Evolutionary conservation across 768 basidiomycete genomes (phyloP).

Genomic region (Kwoniella shandongensis): DNA sequence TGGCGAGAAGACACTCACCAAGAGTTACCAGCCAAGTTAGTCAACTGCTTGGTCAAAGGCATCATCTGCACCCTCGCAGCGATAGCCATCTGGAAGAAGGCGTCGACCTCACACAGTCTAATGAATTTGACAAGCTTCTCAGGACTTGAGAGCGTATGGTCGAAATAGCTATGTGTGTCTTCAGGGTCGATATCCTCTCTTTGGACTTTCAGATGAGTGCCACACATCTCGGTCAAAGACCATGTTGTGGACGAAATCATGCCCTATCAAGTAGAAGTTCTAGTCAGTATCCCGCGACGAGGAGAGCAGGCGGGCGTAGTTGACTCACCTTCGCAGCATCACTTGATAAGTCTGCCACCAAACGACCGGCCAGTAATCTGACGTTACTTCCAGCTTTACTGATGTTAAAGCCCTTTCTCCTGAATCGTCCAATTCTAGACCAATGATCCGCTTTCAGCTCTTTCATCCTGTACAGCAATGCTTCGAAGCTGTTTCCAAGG

Average conservation of each 20-base stretch:
- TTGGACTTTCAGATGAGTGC: slow-evolving; percentile 77
- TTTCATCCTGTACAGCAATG: slow-evolving; percentile 84
- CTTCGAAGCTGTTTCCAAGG: slow-evolving; percentile 81
- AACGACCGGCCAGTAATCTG: slow-evolving; percentile 75
- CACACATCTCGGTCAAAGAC: slow-evolving; percentile 97
- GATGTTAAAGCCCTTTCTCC: slow-evolving; percentile 63
- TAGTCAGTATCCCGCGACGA: background rate
- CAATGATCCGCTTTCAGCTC: slow-evolving; percentile 89
- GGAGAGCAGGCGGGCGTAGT: background rate
- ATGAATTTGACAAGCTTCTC: slow-evolving; percentile 82
- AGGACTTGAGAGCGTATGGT: slow-evolving; percentile 73
- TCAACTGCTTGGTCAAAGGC: slow-evolving; percentile 87
- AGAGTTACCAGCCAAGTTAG: slow-evolving; percentile 92
- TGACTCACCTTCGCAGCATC: slow-evolving; percentile 86
- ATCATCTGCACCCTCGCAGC: slow-evolving; percentile 89
- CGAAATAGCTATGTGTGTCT: slow-evolving; percentile 87
- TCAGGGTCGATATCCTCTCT: slow-evolving; percentile 95
- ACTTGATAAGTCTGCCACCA: slow-evolving; percentile 89
- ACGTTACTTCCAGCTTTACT: slow-evolving; percentile 67
- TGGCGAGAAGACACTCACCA: slow-evolving; percentile 62
- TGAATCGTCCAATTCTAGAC: slow-evolving; percentile 88
- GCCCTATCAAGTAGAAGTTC: slow-evolving; percentile 59
- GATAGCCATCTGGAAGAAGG: slow-evolving; percentile 97
- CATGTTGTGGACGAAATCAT: slow-evolving; percentile 98
- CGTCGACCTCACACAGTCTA: slow-evolving; percentile 90